These are phyloP conservation scores for Fusarium agapanthi DNA, from an alignment of 2,329 filamentous ascomycete species.

Conservation along the genomic window DNA sequence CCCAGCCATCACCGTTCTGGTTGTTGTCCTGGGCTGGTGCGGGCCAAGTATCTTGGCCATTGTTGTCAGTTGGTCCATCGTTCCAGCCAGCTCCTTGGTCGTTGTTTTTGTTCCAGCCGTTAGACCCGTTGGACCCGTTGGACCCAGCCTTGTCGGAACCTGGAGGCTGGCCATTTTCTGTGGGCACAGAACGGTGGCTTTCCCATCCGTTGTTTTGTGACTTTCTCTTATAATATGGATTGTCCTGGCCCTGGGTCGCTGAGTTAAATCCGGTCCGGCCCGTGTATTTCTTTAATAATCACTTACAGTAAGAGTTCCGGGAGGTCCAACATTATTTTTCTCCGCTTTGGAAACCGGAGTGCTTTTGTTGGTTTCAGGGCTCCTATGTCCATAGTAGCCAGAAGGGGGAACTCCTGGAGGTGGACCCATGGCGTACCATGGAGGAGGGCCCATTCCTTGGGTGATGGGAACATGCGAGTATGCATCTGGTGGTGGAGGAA, in stretches of 20 bases:
- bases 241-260: conserved; percentile 23
- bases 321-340: conserved; percentile 46
- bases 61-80: not conserved
- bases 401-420: conserved; percentile 25
- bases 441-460: conserved; percentile 40
- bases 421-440: conserved; percentile 35
- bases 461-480: conserved; percentile 44
- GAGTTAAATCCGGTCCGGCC: conserved; percentile 10
- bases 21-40: not conserved
- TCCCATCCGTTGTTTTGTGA: conserved; percentile 31
- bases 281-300: not conserved
- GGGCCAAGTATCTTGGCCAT: not conserved
- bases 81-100: conserved; percentile 6
- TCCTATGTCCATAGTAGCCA: conserved; percentile 10
- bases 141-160: conserved; percentile 23
- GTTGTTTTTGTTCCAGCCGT: conserved; percentile 24
- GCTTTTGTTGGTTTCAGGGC: conserved; percentile 5
- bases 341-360: conserved; percentile 28
- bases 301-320: conserved; percentile 30
- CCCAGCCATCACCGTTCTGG: conserved; percentile 9
- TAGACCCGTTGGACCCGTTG: conserved; percentile 26
- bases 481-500: conserved; percentile 20
- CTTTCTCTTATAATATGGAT: conserved; percentile 40
- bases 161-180: not conserved
- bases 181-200: conserved; percentile 25